Conservation (phyloP, 164 flowering plant species). For the Stephania cephalantha region DNA sequence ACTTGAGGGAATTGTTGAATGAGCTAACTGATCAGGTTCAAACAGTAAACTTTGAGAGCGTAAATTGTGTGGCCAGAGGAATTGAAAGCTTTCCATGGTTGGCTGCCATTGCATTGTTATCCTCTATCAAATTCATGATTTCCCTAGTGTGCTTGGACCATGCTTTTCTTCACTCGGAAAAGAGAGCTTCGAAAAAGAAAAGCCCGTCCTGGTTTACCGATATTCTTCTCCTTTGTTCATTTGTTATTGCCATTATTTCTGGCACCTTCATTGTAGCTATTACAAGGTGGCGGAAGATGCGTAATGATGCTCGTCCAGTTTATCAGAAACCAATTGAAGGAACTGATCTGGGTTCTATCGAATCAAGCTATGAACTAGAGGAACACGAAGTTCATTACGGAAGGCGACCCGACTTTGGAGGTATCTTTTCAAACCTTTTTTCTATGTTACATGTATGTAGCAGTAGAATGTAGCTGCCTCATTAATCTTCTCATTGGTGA, state of each 20-base stretch:
- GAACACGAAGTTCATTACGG: constrained; percentile 62
- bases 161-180: constrained; percentile 28
- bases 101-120: constrained; percentile 40
- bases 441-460: background rate
- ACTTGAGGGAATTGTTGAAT: constrained; percentile 34
- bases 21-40: constrained; percentile 26
- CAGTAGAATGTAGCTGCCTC: background rate
- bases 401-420: constrained; percentile 66
- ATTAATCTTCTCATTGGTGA: constrained; percentile 8
- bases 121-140: constrained; percentile 43
- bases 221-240: constrained; percentile 50
- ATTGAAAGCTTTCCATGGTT: constrained; percentile 34
- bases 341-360: constrained; percentile 16
- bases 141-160: constrained; percentile 40
- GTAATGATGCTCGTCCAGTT: constrained; percentile 19
- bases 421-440: constrained; percentile 26
- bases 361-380: constrained; percentile 21
- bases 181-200: constrained; percentile 33
- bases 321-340: constrained; percentile 20
- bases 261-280: constrained; percentile 29
- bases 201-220: constrained; percentile 58
- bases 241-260: constrained; percentile 34
- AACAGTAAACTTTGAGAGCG: constrained; percentile 31
- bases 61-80: constrained; percentile 34
- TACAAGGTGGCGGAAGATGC: constrained; percentile 43